Evolutionary conservation across 768 basidiomycete genomes (phyloP).

Genomic region (Solioccasus polychromus): DNA sequence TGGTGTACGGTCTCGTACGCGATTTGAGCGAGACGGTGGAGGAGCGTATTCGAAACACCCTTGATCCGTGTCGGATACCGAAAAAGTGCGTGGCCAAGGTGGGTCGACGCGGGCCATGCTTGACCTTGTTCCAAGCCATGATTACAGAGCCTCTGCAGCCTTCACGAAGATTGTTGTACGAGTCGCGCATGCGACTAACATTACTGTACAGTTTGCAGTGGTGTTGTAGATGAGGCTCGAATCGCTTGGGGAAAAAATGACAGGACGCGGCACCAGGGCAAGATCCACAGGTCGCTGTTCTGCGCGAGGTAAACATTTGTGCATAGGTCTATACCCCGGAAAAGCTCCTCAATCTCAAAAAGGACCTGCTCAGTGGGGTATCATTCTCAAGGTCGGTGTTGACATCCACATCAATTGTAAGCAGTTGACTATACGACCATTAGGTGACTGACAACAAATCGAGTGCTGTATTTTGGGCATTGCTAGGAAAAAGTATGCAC

Average conservation of each 20-base stretch:
- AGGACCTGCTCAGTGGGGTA: constrained; percentile 70
- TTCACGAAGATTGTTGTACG: constrained; percentile 56
- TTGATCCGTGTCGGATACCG: constrained; percentile 85
- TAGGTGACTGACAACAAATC: constrained; percentile 90
- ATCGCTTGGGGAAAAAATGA: constrained; percentile 78
- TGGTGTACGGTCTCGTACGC: constrained; percentile 73
- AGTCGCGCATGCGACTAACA: constrained; percentile 77
- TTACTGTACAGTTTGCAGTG: constrained; percentile 81
- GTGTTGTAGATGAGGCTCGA: constrained; percentile 61
- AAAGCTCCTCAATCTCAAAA: constrained; percentile 88
- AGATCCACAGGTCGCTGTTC: not conserved
- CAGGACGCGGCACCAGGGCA: constrained; percentile 87
- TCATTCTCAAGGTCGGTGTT: constrained; percentile 80
- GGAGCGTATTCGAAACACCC: constrained; percentile 73
- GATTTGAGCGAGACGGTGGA: constrained; percentile 85
- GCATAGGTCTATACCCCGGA: constrained; percentile 90
- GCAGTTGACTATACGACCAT: constrained; percentile 2
- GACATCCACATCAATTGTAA: no score
- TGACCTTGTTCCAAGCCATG: not conserved
- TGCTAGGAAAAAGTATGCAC: constrained; percentile 78
- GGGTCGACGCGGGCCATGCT: not conserved
- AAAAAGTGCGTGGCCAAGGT: constrained; percentile 85
- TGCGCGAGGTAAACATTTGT: not conserved
- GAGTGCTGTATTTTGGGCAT: constrained; percentile 87
- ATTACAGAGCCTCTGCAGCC: constrained; percentile 20